Evolutionary conservation across 352 stramenopile genomes (phyloP), one percentile per base, ranked within the genome.

Genomic region (Discostella stelligera): DNA sequence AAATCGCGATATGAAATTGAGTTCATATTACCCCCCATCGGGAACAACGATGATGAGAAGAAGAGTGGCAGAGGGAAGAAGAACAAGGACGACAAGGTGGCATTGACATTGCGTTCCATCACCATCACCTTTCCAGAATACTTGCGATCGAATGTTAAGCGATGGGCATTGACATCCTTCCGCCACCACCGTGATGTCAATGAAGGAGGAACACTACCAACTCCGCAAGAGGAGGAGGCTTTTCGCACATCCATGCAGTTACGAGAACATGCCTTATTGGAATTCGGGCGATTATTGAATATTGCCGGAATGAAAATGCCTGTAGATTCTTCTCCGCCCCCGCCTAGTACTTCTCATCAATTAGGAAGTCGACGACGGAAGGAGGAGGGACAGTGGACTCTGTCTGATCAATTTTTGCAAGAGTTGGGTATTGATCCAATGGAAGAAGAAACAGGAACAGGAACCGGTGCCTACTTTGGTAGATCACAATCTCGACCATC

Each of bases 331-430:
- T 44, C 37, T 44, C 7, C 7, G 4, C 37, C 41, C 11, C 49
- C 37, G 13, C 4, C 37, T 44, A 10, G 7, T 10, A 14, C 37
- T 8, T 44, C 37, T 10, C 7, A 44, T 14, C 11, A 3, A 44
- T 11, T 14, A 11, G 9, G 23, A 16, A 14, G 18, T 16, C 7
- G 13, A 25, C 46, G 48, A 37, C 20, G 20, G 39, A 66, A 70
- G 27, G 32, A 67, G 0, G 13, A 66, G 50, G 39, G 48, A 0
- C 18, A 68, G 56, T 80, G 72, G 72, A 75, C 72, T 18, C 27
- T 80, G 20, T 67, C 72, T 2, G 72, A 80, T 75, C 72, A 80
- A 39, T 80, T 80, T 41, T 61, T 80, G 8, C 59, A 80, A 49
- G 72, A 80, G 62, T 55, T 80, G 52, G 72, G 72, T 0, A 74